phyloP scores from a whole-genome alignment of 1,139 yeast genomes.

The Candida neerlandica region DNA sequence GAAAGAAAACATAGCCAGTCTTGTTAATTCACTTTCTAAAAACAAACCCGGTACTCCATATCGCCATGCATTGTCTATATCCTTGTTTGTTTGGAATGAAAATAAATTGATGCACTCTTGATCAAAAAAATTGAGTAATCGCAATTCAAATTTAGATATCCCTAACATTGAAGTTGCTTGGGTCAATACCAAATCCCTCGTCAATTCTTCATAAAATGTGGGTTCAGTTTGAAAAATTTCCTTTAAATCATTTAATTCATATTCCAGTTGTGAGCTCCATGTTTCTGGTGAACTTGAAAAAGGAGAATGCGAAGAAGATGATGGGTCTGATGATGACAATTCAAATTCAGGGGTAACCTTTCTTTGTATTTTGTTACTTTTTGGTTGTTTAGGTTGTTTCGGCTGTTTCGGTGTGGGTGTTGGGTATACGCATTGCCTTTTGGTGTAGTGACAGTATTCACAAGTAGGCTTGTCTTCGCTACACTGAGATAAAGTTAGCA shows the following conservation, averaged over 20 bases:
- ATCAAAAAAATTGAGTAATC: constrained; percentile 33
- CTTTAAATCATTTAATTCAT: not conserved
- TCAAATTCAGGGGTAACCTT: not conserved
- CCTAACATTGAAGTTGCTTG: constrained; percentile 23
- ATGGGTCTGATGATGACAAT: not conserved
- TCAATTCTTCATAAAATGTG: constrained; percentile 3
- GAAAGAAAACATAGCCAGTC: constrained; percentile 27
- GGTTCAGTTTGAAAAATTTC: not conserved
- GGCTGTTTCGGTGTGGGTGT: too few species aligned
- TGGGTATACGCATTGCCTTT: constrained; percentile 32
- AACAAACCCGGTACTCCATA: constrained; percentile 29
- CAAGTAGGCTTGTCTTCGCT: constrained; percentile 38
- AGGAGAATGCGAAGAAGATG: constrained; percentile 1
- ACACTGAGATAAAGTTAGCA: constrained; percentile 21
- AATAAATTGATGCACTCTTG: constrained; percentile 27
- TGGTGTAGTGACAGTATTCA: constrained; percentile 41
- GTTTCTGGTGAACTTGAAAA: not conserved
- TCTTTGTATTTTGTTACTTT: not conserved
- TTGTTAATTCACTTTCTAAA: constrained; percentile 23
- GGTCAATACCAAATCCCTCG: constrained; percentile 16
- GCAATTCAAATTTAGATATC: constrained; percentile 31
- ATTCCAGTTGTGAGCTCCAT: not conserved
- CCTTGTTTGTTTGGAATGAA: constrained; percentile 20
- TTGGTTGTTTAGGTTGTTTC: not conserved
- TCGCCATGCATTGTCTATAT: constrained; percentile 30